A percentile compares a stretch with the other conserved stretches of the same genome.
Evolutionary conservation across 371 early-diverging fungal species (phyloP).

Genomic region (Rhizopus microsporus): DNA sequence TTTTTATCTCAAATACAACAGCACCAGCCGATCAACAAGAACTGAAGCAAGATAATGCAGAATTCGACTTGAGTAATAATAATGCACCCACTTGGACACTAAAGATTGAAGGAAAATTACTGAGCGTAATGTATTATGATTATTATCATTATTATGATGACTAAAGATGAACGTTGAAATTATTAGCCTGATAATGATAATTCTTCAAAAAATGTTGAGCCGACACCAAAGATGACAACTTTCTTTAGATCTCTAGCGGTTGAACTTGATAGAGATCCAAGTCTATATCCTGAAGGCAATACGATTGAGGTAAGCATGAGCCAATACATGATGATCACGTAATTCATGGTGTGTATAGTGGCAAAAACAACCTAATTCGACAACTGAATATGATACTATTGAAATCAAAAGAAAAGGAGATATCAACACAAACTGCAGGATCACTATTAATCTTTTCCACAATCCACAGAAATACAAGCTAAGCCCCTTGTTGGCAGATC

Average conservation of each 20-base stretch:
- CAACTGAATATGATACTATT: conserved; percentile 81
- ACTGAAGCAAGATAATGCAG: conserved; percentile 39
- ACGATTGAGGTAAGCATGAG: conserved; percentile 59
- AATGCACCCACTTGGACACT: conserved; percentile 90
- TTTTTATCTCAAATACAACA: conserved; percentile 88
- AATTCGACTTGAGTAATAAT: conserved; percentile 54
- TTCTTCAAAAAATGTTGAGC: conserved; percentile 49
- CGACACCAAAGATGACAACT: conserved; percentile 80
- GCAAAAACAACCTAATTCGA: conserved; percentile 57
- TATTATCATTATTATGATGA: background rate
- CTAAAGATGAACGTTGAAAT: background rate
- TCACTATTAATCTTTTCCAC: conserved; percentile 76
- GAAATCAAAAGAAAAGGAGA: conserved; percentile 92
- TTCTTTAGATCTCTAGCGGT: conserved; percentile 82
- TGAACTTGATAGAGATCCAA: conserved; percentile 81
- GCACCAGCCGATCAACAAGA: conserved; percentile 57
- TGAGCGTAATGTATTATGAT: conserved; percentile 55
- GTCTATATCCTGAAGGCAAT: conserved; percentile 73
- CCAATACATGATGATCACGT: background rate
- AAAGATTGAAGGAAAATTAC: conserved; percentile 84
- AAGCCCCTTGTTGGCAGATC: conserved; percentile 64
- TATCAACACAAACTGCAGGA: conserved; percentile 76
- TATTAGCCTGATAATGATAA: conserved; percentile 7
- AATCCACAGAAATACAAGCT: conserved; percentile 82
- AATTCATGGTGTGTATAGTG: conserved; percentile 40